Conservation (phyloP, 805 yeast genomes). For the Candida oleophila region DNA sequence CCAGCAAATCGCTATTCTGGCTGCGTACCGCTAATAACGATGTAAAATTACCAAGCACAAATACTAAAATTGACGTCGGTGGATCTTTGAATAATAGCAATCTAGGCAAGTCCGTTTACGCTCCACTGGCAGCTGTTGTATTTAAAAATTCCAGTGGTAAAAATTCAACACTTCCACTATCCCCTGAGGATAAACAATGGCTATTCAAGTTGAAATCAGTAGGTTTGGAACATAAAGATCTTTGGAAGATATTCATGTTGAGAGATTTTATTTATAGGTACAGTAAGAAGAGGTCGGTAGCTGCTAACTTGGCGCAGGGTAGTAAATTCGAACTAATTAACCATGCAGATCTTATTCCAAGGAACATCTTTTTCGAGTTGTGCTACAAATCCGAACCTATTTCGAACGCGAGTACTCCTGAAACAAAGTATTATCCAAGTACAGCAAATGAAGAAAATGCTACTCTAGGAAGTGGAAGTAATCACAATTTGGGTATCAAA, state of each 20-base stretch:
- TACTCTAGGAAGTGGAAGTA: constrained; percentile 1
- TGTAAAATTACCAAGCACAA: not conserved
- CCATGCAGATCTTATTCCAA: constrained; percentile 20
- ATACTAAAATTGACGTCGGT: not conserved
- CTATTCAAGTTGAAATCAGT: constrained; percentile 64
- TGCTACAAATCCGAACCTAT: constrained; percentile 36
- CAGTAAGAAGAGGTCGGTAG: constrained; percentile 29
- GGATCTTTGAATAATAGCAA: constrained; percentile 8
- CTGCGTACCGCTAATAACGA: not conserved
- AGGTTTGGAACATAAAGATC: constrained; percentile 70
- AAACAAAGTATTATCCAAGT: not conserved
- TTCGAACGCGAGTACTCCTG: constrained; percentile 7
- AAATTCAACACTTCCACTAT: constrained; percentile 32
- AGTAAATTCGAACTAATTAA: constrained; percentile 5
- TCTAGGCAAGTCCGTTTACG: constrained; percentile 36
- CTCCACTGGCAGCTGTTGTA: constrained; percentile 16
- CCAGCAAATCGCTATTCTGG: constrained; percentile 76
- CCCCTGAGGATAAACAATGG: constrained; percentile 71
- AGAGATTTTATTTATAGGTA: constrained; percentile 66
- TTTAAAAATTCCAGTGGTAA: constrained; percentile 12
- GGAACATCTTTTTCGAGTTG: constrained; percentile 38
- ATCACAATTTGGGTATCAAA: constrained; percentile 9
- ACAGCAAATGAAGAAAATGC: constrained; percentile 6
- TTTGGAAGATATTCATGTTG: constrained; percentile 80
- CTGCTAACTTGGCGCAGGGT: not conserved